phyloP scores from a whole-genome alignment of 371 early-diverging fungal genomes.

The Syncephalastrum contaminatum region DNA sequence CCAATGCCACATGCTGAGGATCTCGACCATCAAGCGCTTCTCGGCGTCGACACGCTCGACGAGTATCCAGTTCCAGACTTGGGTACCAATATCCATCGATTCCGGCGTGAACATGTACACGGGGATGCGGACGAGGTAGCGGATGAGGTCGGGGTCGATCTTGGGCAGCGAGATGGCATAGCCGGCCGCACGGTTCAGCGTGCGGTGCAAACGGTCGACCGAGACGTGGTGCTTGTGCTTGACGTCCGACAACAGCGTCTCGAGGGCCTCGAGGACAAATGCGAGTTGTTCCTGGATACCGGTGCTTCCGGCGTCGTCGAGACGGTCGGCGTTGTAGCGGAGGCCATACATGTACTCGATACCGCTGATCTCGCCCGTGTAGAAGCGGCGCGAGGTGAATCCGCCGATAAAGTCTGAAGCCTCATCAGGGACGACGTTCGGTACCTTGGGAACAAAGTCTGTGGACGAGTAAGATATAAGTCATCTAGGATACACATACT shows the following conservation, averaged over 20 bases:
- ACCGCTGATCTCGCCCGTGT: constrained; percentile 62
- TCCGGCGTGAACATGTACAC: constrained; percentile 78
- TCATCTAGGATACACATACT: not conserved
- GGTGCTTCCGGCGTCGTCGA: constrained; percentile 11
- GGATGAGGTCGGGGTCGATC: constrained; percentile 72
- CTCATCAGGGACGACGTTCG: constrained; percentile 47
- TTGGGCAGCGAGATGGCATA: constrained; percentile 18
- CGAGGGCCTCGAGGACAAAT: constrained; percentile 34
- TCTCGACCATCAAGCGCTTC: constrained; percentile 76
- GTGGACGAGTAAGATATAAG: not conserved
- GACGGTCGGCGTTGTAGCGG: constrained; percentile 11
- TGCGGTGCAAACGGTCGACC: constrained; percentile 48
- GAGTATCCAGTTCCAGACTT: constrained; percentile 89
- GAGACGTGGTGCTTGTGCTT: constrained; percentile 43
- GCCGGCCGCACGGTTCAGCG: constrained; percentile 53
- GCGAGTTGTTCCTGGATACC: constrained; percentile 37
- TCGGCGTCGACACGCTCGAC: constrained; percentile 74
- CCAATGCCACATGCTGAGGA: constrained; percentile 83
- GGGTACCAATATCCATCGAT: constrained; percentile 74
- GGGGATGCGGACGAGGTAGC: constrained; percentile 84
- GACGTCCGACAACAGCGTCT: constrained; percentile 37
- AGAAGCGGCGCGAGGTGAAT: constrained; percentile 55
- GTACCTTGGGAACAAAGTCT: constrained; percentile 47
- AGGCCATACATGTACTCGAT: constrained; percentile 38
- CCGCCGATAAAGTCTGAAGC: constrained; percentile 61